Evolutionary conservation across 1,284 basidiomycete species (phyloP).

Genomic region (Amylostereum areolatum): DNA sequence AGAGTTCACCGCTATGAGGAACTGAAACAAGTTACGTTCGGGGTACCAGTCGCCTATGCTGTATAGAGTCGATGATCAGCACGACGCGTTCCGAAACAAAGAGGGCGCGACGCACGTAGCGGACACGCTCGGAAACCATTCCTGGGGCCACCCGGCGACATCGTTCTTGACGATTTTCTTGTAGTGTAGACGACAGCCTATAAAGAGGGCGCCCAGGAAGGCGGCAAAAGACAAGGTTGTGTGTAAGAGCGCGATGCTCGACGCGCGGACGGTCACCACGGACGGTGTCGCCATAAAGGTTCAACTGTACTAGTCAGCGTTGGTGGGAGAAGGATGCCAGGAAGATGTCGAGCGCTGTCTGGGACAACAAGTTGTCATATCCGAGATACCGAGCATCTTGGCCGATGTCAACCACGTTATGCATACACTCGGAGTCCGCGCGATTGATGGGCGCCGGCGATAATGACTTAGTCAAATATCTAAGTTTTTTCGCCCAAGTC

Average conservation of each 20-base stretch:
- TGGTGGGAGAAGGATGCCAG: too few species aligned
- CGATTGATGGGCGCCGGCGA: too few species aligned
- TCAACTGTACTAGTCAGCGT: too few species aligned
- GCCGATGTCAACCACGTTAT: too few species aligned
- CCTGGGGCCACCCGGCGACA: constrained; percentile 80
- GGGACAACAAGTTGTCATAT: too few species aligned
- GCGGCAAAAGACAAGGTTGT: constrained; percentile 68
- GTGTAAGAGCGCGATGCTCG: constrained; percentile 57
- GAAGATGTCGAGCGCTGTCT: too few species aligned
- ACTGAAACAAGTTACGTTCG: constrained; percentile 85
- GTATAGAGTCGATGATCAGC: not conserved
- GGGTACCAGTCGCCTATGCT: constrained; percentile 93
- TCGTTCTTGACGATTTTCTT: constrained; percentile 87
- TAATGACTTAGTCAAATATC: too few species aligned
- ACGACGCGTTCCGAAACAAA: constrained; percentile 1
- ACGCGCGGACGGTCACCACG: constrained; percentile 32
- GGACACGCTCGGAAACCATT: constrained; percentile 92
- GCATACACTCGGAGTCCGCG: too few species aligned
- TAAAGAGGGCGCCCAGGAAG: constrained; percentile 62
- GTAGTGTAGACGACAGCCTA: constrained; percentile 75
- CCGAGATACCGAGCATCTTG: too few species aligned
- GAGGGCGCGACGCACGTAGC: constrained; percentile 63
- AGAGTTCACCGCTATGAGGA: constrained; percentile 82
- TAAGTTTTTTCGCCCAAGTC: too few species aligned
- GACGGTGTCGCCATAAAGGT: too few species aligned